Base-by-base conservation (phyloP, 768 basidiomycete species). In the Panus rudis region DNA sequence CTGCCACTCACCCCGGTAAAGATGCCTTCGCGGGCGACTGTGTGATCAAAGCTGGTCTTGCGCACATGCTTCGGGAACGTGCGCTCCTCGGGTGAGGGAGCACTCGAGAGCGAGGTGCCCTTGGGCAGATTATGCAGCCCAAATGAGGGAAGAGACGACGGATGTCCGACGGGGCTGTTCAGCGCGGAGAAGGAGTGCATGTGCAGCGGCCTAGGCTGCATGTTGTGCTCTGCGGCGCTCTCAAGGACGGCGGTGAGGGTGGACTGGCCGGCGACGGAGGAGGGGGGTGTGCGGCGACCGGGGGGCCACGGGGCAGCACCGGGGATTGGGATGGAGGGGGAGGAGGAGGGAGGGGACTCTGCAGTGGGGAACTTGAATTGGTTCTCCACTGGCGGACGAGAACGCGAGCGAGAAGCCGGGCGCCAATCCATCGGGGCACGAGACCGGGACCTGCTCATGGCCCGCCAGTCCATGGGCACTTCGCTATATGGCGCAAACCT, bases 41-140 rank as follows among this genome's bases (percentile, higher is more conserved):
- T 92, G 63, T 92, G 92, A 62, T 96, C 92, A 61, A 92, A 94
- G 63, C 89, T 92, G 35, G 92, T 90, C 71, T 96, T 96, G 48
- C 92, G 78, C 46, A 91, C 88, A 62, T 86, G 84, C 47, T 84
- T 77, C 41, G 92, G 88, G 59, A 92, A 88, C 23, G 72, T 63
- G 49, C 73, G 79, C 51, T 71, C 56, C 48, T 65, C 65, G 39
- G 61, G 54, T 46, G 65, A 54, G 11, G 52, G 50, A 20, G 54
- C 51, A 31, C 47, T 54, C 35, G 59, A 52, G 27, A 52, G 37
- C 42, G 57, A 66, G 45, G 65, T 41, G n/a, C n/a, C n/a, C 53
- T 70, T 64, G 43, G 67, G 57, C 45, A 72, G 63, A 39, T 81
- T 80, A 63, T 84, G 79, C 31, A 83, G 59, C 46, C 85, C 84